Evolutionary conservation across 169 alveolate genomes (phyloP).

Genomic region (Eimeria maxima): DNA sequence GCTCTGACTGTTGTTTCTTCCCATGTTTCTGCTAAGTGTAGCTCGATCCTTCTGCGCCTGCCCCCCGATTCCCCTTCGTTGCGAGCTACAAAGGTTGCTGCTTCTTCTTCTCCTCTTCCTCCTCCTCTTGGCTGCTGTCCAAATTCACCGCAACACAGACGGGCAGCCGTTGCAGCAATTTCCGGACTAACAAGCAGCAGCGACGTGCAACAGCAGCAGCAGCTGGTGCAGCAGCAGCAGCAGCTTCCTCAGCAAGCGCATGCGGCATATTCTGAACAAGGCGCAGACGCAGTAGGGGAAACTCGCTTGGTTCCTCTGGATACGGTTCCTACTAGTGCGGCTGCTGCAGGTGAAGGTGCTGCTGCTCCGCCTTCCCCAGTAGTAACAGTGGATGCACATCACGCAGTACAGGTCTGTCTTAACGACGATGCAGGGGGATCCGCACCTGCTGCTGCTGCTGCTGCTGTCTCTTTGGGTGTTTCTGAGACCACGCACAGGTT

Average conservation of each 20-base stretch:
- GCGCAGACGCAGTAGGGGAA: background rate
- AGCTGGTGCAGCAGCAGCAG: slow-evolving; percentile 14
- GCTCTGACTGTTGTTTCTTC: background rate
- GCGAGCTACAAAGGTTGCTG: background rate
- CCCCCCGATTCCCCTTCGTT: background rate
- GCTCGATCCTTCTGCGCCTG: slow-evolving; percentile 16
- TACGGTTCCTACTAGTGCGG: background rate
- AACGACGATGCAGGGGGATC: background rate
- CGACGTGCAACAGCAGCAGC: background rate
- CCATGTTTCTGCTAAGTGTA: background rate
- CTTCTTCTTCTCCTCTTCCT: background rate
- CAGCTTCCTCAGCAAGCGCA: background rate
- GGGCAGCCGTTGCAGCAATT: background rate
- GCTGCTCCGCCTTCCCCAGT: background rate
- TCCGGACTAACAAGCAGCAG: background rate
- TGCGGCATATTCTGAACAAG: background rate
- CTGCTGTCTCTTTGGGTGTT: background rate
- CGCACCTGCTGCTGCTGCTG: slow-evolving; percentile 25
- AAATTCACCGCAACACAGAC: background rate
- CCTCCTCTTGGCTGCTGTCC: background rate
- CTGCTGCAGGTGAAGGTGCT: background rate
- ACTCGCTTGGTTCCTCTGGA: background rate
- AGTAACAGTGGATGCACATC: background rate
- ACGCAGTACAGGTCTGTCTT: background rate
- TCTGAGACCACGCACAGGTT: background rate